phyloP scores from a whole-genome alignment of 2,329 filamentous ascomycete genomes.

The Fusarium sublunatum region DNA sequence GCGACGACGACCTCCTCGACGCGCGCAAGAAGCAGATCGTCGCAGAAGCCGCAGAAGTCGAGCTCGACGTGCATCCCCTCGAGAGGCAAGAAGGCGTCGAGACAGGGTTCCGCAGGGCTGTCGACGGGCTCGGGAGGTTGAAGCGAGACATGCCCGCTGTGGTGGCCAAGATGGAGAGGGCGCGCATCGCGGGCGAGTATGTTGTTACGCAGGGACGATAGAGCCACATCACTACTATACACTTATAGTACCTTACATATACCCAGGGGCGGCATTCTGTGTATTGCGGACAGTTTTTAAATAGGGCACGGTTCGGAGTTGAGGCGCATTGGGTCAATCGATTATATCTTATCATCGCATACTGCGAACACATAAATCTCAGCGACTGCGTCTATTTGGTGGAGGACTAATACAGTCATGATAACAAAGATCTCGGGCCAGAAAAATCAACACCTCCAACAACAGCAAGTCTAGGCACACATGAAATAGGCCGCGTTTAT shows the following conservation, averaged over 20 bases:
- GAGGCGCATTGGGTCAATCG: constrained; percentile 23
- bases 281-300: constrained; percentile 8
- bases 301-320: constrained; percentile 10
- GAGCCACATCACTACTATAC: constrained; percentile 14
- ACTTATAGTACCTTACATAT: constrained; percentile 16
- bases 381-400: constrained; percentile 32
- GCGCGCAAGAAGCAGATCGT: constrained; percentile 37
- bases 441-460: constrained; percentile 27
- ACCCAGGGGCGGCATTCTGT: constrained; percentile 26
- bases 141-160: constrained; percentile 71
- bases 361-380: constrained; percentile 6
- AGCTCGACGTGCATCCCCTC: constrained; percentile 51
- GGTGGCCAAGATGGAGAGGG: constrained; percentile 73
- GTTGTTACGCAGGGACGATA: constrained; percentile 55
- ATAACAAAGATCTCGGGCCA: constrained; percentile 29
- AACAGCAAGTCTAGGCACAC: constrained; percentile 12
- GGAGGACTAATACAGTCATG: constrained; percentile 36
- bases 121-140: constrained; percentile 63
- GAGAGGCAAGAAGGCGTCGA: constrained; percentile 60
- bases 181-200: constrained; percentile 68
- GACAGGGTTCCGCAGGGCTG: constrained; percentile 58
- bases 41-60: constrained; percentile 34
- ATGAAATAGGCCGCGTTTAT: constrained; percentile 15
- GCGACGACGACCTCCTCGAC: constrained; percentile 61
- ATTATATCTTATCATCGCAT: constrained; percentile 4